Base-by-base conservation (phyloP, 1,284 basidiomycete species). In the Cystobasidium slooffiae region DNA sequence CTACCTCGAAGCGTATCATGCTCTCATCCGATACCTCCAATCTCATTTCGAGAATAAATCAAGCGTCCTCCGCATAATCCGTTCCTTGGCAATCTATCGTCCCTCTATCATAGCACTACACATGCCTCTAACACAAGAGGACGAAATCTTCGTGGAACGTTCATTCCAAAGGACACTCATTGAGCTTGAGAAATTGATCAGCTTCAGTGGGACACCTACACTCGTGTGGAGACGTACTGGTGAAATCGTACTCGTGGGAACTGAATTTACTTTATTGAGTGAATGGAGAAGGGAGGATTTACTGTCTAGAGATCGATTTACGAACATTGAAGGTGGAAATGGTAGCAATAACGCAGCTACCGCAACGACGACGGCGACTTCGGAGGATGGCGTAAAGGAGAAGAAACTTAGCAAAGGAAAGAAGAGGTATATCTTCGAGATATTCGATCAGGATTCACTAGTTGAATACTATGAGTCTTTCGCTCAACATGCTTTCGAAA, bases 221-320 rank as follows among this genome's bases (percentile, higher is more conserved):
- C 94, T 97, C n/a, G 92, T 97, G 1, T 99, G 96, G 96, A 89
- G 96, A 43, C 86, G 96, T 63, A 99, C 97, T 18, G 96, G 96
- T 80, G 97, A 99, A 84, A 94, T 99, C 49, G 95, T 93, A 80
- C 89, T 97, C 55, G 96, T 96, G 56, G 94, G 95, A 0, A 91
- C 94, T 1, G 95, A 99, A 83, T 99, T 99, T 81, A 94, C 91
- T 82, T 91, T 94, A 87, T 86, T 99, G 75, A 94, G 94, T 3
- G 92, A 91, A 78, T 93, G 92, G 91, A 88, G 88, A 18, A 87
- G 90, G 82, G 89, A 91, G 75, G 93, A 97, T 77, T 85, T 97
- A 43, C 83, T 94, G 20, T 68, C 44, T 18, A 49, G 66, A 49
- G 53, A 68, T 58, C 16, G 49, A n/a, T 20, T 49, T 3, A 18